Evolutionary conservation across 352 stramenopile genomes (phyloP).

Genomic region (Globisporangium cylindrosporum): DNA sequence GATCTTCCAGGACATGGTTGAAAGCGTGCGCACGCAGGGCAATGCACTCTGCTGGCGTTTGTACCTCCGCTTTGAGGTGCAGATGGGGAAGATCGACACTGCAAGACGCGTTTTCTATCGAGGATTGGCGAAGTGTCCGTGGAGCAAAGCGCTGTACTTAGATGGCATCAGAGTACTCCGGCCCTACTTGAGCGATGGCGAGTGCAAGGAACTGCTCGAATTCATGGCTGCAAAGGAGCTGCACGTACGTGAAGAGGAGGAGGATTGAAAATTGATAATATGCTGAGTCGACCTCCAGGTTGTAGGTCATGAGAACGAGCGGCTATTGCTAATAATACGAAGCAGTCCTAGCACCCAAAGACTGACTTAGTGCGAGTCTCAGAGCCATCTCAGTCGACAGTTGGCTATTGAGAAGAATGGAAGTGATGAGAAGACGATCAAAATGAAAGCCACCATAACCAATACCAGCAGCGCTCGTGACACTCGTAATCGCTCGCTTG

Average conservation of each 20-base stretch:
- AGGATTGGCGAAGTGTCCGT: constrained; percentile 62
- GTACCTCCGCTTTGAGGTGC: constrained; percentile 77
- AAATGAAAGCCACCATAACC: neutral
- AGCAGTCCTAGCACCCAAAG: neutral
- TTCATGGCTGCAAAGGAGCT: constrained; percentile 77
- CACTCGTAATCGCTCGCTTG: neutral
- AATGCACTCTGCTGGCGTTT: constrained; percentile 65
- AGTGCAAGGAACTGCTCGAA: constrained; percentile 61
- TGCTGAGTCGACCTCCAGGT: neutral
- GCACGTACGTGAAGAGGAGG: constrained; percentile 39
- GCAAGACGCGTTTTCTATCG: constrained; percentile 77
- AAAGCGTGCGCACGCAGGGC: constrained; percentile 42
- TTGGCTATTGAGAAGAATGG: neutral
- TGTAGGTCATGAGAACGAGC: neutral
- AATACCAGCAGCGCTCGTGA: neutral
- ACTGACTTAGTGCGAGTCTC: neutral
- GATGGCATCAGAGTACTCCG: constrained; percentile 61
- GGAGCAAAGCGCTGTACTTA: constrained; percentile 77
- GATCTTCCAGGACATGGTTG: constrained; percentile 68
- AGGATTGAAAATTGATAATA: constrained; percentile 20
- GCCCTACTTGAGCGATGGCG: constrained; percentile 53
- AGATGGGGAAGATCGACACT: constrained; percentile 59
- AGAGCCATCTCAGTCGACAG: neutral
- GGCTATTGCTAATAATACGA: neutral
- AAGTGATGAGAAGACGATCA: neutral